phyloP scores from a whole-genome alignment of 2,329 filamentous ascomycete genomes.

The Colletotrichum sp. region DNA sequence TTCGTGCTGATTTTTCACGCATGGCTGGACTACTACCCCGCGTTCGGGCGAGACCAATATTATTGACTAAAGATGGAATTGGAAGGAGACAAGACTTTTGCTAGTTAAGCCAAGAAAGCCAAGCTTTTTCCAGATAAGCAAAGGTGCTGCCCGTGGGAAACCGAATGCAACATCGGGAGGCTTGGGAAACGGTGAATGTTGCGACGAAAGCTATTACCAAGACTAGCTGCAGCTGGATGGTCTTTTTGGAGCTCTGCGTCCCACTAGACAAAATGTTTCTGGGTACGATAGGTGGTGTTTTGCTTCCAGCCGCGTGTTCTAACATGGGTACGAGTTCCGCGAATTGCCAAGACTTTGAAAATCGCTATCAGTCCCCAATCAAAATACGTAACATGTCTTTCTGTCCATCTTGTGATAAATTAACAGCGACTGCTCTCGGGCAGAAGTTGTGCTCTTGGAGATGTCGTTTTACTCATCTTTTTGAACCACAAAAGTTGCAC shows the following conservation, averaged over 20 bases:
- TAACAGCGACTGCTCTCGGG: neutral
- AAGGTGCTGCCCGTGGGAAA: neutral
- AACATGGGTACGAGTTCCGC: neutral
- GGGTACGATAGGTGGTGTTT: neutral
- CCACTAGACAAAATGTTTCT: neutral
- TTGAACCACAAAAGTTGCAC: neutral
- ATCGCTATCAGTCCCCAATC: neutral
- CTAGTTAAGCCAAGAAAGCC: constrained; percentile 19
- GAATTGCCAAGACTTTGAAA: neutral
- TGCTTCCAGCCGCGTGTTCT: neutral
- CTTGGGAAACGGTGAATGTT: neutral
- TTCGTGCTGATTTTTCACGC: neutral
- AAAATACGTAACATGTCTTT: neutral
- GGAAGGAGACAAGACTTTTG: constrained; percentile 20
- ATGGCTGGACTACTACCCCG: neutral
- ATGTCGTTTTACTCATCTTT: neutral
- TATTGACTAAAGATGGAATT: neutral
- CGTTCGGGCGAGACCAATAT: neutral
- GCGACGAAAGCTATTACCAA: neutral
- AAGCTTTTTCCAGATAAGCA: constrained; percentile 20
- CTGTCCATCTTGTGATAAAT: neutral
- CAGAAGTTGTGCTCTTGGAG: neutral
- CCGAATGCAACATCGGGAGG: neutral
- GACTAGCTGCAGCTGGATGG: neutral
- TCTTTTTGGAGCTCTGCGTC: neutral